A percentile compares a stretch with the other conserved stretches of the same genome.
Conservation (phyloP, 371 early-diverging fungal species). For the Catenaria anguillulae region DNA sequence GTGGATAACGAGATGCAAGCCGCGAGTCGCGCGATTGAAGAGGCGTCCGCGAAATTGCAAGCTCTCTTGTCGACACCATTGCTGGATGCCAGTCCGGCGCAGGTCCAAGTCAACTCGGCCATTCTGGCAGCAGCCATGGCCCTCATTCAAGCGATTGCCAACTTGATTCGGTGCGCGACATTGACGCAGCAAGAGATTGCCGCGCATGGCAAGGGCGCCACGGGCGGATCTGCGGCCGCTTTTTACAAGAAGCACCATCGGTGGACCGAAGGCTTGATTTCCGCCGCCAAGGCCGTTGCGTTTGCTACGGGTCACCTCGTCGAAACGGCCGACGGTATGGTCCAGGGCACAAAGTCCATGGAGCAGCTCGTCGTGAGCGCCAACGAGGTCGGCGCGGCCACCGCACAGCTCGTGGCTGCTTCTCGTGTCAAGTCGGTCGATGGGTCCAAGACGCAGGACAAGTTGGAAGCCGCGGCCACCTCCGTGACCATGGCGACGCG, state of each 20-base stretch:
- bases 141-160: constrained; percentile 83
- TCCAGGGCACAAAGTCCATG: constrained; percentile 71
- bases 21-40: constrained; percentile 83
- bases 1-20: constrained; percentile 87
- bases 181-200: constrained; percentile 93
- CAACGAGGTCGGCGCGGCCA: constrained; percentile 87
- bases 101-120: constrained; percentile 78
- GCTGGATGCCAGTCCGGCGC: constrained; percentile 36
- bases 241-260: constrained; percentile 97
- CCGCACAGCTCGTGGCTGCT: constrained; percentile 93
- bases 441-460: constrained; percentile 78
- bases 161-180: constrained; percentile 84
- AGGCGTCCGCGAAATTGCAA: constrained; percentile 68
- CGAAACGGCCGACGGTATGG: constrained; percentile 89
- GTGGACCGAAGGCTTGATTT: constrained; percentile 96
- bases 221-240: constrained; percentile 53
- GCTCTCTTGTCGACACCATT: constrained; percentile 54
- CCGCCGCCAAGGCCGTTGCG: constrained; percentile 91
- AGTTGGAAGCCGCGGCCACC: constrained; percentile 79
- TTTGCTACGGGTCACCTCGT: constrained; percentile 78
- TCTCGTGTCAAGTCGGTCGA: constrained; percentile 84
- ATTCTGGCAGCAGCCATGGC: constrained; percentile 81
- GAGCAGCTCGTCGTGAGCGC: constrained; percentile 93
- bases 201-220: constrained; percentile 67
- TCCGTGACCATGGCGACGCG: constrained; percentile 83